These are phyloP conservation scores for Arxiozyma bovina DNA, from an alignment of 1,139 yeast species.

Conservation along the genomic window DNA sequence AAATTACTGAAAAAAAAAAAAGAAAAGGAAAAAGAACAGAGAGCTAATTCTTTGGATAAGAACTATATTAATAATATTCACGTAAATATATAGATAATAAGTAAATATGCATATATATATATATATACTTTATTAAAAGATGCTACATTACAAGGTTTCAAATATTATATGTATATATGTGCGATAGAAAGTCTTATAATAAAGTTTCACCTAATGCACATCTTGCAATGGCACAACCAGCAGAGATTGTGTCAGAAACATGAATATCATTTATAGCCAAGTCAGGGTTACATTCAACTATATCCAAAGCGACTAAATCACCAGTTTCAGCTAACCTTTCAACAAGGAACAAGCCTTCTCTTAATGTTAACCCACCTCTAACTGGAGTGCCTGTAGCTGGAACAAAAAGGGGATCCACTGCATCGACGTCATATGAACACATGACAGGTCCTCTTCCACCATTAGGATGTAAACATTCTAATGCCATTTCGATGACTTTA, in stretches of 20 bases:
- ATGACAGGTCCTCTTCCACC: constrained; percentile 70
- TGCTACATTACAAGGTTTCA: background rate
- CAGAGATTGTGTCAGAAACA: constrained; percentile 73
- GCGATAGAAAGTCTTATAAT: constrained; percentile 36
- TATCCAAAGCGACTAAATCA: constrained; percentile 73
- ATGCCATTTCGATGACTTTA: constrained; percentile 85
- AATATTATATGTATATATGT: too few relatives aligned
- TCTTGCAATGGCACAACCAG: constrained; percentile 86
- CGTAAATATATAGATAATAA: too few relatives aligned
- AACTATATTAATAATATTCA: background rate
- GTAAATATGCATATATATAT: too few relatives aligned
- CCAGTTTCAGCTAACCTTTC: constrained; percentile 91
- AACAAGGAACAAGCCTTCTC: constrained; percentile 89
- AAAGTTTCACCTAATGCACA: constrained; percentile 92
- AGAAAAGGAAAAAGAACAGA: background rate
- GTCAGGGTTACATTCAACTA: constrained; percentile 89
- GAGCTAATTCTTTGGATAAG: too few relatives aligned
- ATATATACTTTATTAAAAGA: too few relatives aligned
- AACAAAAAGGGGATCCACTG: constrained; percentile 86
- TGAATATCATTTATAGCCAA: constrained; percentile 74
- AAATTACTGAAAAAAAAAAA: constrained; percentile 34
- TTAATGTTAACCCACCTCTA: constrained; percentile 85
- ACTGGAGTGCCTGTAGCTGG: constrained; percentile 99
- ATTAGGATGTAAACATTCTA: constrained; percentile 67
- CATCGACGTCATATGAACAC: constrained; percentile 91